phyloP scores from a whole-genome alignment of 371 early-diverging fungal species.

The Conidiobolus coronatus region DNA sequence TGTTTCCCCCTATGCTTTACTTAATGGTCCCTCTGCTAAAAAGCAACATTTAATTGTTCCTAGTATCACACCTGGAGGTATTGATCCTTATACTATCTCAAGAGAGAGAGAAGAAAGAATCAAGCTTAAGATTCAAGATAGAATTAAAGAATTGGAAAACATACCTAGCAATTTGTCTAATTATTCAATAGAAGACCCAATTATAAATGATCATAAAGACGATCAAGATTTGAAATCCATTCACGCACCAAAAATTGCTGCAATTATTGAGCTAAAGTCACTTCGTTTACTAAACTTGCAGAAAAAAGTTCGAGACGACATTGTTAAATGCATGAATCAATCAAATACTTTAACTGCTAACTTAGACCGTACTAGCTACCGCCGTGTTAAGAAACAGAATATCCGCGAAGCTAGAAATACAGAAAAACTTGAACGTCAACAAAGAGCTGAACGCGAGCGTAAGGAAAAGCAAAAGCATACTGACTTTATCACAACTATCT shows the following conservation, averaged over 20 bases:
- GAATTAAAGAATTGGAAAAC: slow-evolving; percentile 50
- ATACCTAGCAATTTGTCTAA: slow-evolving; percentile 27
- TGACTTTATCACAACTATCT: slow-evolving; percentile 45
- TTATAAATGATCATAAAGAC: slow-evolving; percentile 4
- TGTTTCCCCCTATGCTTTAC: slow-evolving; percentile 23
- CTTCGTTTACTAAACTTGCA: slow-evolving; percentile 56
- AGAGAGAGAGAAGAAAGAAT: slow-evolving; percentile 52
- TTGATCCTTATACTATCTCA: slow-evolving; percentile 46
- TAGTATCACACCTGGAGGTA: slow-evolving; percentile 45
- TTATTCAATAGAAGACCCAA: slow-evolving; percentile 10
- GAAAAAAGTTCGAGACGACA: slow-evolving; percentile 44
- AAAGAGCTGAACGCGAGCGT: slow-evolving; percentile 67
- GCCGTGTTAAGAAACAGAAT: slow-evolving; percentile 72
- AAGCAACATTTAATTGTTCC: slow-evolving; percentile 47
- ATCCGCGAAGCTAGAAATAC: slow-evolving; percentile 75
- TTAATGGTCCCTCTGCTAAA: slow-evolving; percentile 22
- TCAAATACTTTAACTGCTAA: slow-evolving; percentile 56
- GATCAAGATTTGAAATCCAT: slow-evolving; percentile 6
- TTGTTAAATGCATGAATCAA: slow-evolving; percentile 35
- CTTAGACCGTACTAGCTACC: slow-evolving; percentile 48
- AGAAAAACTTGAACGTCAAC: slow-evolving; percentile 72
- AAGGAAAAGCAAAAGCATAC: slow-evolving; percentile 57
- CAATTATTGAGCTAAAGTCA: slow-evolving; percentile 59
- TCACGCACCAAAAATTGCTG: slow-evolving; percentile 26
- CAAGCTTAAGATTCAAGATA: slow-evolving; percentile 32